Percentiles rank a stretch among this genome's conserved stretches.
These are phyloP conservation scores for Umbelopsis sp. DNA, from an alignment of 371 early-diverging fungal species.

Conservation along the genomic window DNA sequence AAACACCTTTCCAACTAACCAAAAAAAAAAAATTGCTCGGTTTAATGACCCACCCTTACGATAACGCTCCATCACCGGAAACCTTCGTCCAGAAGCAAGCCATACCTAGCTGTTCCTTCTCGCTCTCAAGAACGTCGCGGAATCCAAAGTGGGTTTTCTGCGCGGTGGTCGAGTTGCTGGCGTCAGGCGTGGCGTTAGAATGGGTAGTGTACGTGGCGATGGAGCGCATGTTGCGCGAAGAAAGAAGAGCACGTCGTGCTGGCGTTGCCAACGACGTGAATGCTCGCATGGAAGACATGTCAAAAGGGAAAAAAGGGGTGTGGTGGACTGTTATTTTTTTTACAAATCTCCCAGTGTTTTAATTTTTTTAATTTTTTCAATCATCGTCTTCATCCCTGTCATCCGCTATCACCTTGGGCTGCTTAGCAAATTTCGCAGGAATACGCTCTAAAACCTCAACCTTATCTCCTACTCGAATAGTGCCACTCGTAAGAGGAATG, in stretches of 20 bases:
- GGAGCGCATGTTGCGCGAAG: background rate
- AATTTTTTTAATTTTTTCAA: background rate
- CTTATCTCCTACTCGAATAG: slow-evolving; percentile 43
- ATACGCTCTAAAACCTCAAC: slow-evolving; percentile 47
- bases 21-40: background rate
- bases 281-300: background rate
- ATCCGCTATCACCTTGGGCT: background rate
- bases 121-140: slow-evolving; percentile 79
- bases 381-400: background rate
- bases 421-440: slow-evolving; percentile 25
- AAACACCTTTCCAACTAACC: slow-evolving; percentile 85
- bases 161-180: slow-evolving; percentile 25
- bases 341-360: no score
- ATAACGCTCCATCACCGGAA: no score
- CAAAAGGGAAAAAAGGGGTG: no score
- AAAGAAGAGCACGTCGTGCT: background rate
- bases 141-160: slow-evolving; percentile 89
- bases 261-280: slow-evolving; percentile 5
- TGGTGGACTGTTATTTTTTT: slow-evolving; percentile 8
- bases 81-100: background rate
- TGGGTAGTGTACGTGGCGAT: slow-evolving; percentile 5
- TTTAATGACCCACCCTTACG: background rate
- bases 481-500: slow-evolving; percentile 46
- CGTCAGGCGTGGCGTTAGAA: background rate
- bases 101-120: slow-evolving; percentile 84